Evolutionary conservation across 176 grass and related monocot genomes (phyloP).

Genomic region (Stipa capillata): DNA sequence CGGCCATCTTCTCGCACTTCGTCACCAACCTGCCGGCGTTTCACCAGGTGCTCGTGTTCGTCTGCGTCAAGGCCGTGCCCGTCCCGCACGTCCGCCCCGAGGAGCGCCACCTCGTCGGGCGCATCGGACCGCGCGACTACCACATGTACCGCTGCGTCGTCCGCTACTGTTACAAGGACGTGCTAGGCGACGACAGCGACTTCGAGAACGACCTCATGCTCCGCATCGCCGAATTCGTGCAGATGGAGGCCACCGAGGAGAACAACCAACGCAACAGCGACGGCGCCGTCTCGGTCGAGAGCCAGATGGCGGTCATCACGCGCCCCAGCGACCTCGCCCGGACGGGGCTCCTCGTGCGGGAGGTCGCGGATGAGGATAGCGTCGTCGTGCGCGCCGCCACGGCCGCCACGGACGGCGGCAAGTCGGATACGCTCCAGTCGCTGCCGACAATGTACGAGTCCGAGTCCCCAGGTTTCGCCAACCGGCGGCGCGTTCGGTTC

Average conservation of each 20-base stretch:
- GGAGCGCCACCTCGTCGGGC: conserved; percentile 49
- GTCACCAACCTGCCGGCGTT: conserved; percentile 61
- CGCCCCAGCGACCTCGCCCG: not conserved
- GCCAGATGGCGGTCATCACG: conserved; percentile 45
- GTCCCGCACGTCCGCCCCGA: conserved; percentile 25
- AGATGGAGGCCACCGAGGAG: conserved; percentile 38
- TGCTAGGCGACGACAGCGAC: conserved; percentile 38
- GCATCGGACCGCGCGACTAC: conserved; percentile 42
- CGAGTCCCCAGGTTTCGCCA: conserved; percentile 22
- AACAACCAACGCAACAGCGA: not conserved
- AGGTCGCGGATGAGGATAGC: not conserved
- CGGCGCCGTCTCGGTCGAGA: conserved; percentile 3
- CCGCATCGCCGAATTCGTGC: conserved; percentile 52
- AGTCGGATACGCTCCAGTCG: conserved; percentile 28
- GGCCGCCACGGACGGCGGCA: not conserved
- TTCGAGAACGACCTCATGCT: conserved; percentile 55
- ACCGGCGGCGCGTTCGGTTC: conserved; percentile 14
- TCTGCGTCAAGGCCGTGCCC: conserved; percentile 50
- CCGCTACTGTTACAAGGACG: conserved; percentile 54
- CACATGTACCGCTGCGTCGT: conserved; percentile 60
- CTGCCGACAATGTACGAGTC: conserved; percentile 40
- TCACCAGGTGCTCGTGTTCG: conserved; percentile 53
- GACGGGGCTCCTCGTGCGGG: conserved; percentile 17
- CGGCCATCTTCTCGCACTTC: conserved; percentile 56
- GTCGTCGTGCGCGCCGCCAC: not conserved